A percentile compares a stretch with the other conserved stretches of the same genome.
These are phyloP conservation scores for Phytophthora agathidicida DNA, from an alignment of 352 stramenopile genomes.

Conservation along the genomic window DNA sequence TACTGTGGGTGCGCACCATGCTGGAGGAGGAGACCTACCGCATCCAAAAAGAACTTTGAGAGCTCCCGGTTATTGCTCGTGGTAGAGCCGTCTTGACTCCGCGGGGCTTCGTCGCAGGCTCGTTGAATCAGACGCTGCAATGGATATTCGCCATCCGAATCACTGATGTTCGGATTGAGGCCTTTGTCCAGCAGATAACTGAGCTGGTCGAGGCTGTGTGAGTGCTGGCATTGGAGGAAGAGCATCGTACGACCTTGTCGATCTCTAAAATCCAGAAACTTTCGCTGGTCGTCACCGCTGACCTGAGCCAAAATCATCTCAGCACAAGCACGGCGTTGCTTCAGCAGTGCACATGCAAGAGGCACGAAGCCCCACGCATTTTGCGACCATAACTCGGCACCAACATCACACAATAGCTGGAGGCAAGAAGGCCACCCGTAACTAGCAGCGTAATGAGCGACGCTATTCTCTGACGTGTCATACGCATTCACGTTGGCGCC, in stretches of 20 bases:
- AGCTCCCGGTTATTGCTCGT: constrained; percentile 12
- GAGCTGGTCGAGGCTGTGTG: constrained; percentile 61
- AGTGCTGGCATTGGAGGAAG: constrained; percentile 82
- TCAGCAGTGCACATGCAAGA: constrained; percentile 71
- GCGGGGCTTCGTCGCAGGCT: constrained; percentile 34
- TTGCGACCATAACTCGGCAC: constrained; percentile 68
- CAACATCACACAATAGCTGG: constrained; percentile 54
- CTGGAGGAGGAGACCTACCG: constrained; percentile 58
- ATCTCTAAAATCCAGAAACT: constrained; percentile 77
- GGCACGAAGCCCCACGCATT: constrained; percentile 83
- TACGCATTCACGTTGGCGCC: constrained; percentile 80
- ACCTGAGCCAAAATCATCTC: constrained; percentile 68
- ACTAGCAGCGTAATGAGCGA: constrained; percentile 75
- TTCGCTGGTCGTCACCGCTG: constrained; percentile 50
- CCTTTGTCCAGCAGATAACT: constrained; percentile 76
- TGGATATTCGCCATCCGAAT: constrained; percentile 66
- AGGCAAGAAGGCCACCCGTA: constrained; percentile 80
- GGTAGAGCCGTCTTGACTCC: constrained; percentile 10
- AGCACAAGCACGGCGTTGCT: constrained; percentile 57
- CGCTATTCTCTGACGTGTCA: constrained; percentile 79
- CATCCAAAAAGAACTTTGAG: constrained; percentile 52
- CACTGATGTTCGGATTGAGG: constrained; percentile 69
- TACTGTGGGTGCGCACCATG: constrained; percentile 54
- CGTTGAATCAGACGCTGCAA: constrained; percentile 60
- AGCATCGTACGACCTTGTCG: constrained; percentile 80